Evolutionary conservation across 2,329 filamentous ascomycete species (phyloP), one percentile per base, ranked within the genome.

Genomic region (Trichoderma oligosporum): DNA sequence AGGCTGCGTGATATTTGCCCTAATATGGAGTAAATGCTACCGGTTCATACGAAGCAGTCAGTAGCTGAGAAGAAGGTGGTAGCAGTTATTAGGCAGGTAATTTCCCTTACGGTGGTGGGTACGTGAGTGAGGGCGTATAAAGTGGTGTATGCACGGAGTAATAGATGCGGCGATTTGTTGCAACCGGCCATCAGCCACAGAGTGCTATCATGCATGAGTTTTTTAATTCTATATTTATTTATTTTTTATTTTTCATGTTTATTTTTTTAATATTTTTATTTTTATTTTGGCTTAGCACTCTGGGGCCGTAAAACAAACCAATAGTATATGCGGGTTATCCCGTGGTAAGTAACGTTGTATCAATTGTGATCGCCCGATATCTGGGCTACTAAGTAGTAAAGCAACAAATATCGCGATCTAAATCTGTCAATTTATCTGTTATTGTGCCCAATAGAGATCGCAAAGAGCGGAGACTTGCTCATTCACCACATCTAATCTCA

Each of bases 1-100:
- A 20, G 35, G 38, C 33, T 18, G 47, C 47, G 47, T 49, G 47
- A 39, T 49, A 20, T 35, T 48, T 49, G 47, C 47, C 47, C 47
- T 49, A 49, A 38, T n/a, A n/a, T n/a, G n/a, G n/a, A n/a, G n/a
- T n/a, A n/a, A n/a, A n/a, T 38, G 35, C 33, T 44, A 25, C 41
- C 20, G 47, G 47, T 31, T 25, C 22, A 38, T 49, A 33, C 47
- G 47, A n/a, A n/a, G n/a, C n/a, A n/a, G n/a, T n/a, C n/a, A n/a
- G 47, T 22, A 36, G 35, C 47, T 38, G 33, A 38, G 16, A 11
- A 33, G 33, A 39, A 25, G 27, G 27, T 22, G 46, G 46, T 36
- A 24, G 33, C 33, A 27, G 9, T 44, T 22, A 44, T 44, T n/a
- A n/a, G n/a, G 41, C 41, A 24, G 41, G 41, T 22, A 22, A n/a